Conservation (phyloP, 768 basidiomycete species). For the Rhodotorula paludigena region DNA sequence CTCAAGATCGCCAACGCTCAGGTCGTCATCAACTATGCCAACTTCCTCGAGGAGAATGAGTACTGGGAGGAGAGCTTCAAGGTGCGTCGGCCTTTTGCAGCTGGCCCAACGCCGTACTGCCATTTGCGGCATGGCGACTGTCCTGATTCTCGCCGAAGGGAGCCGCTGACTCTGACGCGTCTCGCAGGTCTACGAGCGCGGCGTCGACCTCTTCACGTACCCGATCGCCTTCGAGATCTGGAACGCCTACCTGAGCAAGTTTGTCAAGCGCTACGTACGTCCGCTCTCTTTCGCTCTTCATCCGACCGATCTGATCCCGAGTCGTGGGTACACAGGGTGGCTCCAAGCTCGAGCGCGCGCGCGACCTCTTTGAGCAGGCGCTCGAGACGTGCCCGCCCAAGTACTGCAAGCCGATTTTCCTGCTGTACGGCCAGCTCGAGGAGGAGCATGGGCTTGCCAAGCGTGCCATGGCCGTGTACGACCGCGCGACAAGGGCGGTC, state of each 20-base stretch:
- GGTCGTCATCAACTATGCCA: slow-evolving; percentile 92
- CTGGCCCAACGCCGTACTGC: too few species aligned
- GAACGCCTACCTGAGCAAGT: slow-evolving; percentile 98
- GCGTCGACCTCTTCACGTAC: slow-evolving; percentile 94
- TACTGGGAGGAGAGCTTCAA: slow-evolving; percentile 99
- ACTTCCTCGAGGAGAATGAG: slow-evolving; percentile 93
- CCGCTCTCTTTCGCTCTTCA: background rate
- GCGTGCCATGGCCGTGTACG: slow-evolving; percentile 90
- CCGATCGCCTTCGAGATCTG: slow-evolving; percentile 97
- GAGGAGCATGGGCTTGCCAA: slow-evolving; percentile 94
- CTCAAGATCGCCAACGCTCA: slow-evolving; percentile 97
- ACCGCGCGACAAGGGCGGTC: slow-evolving; percentile 81
- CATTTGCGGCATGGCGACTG: too few species aligned
- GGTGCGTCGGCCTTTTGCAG: slow-evolving; percentile 50
- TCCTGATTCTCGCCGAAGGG: background rate
- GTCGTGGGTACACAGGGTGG: slow-evolving; percentile 60
- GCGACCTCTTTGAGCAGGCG: slow-evolving; percentile 96
- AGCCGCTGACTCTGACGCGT: too few species aligned
- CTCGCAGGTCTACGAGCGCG: slow-evolving; percentile 94
- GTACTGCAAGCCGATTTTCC: slow-evolving; percentile 86
- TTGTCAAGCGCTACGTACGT: slow-evolving; percentile 89
- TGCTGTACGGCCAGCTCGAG: slow-evolving; percentile 93
- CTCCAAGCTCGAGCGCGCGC: slow-evolving; percentile 85
- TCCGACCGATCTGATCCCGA: background rate
- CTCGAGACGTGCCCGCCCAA: slow-evolving; percentile 93